Percentiles rank a stretch among this genome's conserved stretches.
These are phyloP conservation scores for Pythium utonaiense DNA, from an alignment of 352 stramenopile species.

Conservation along the genomic window DNA sequence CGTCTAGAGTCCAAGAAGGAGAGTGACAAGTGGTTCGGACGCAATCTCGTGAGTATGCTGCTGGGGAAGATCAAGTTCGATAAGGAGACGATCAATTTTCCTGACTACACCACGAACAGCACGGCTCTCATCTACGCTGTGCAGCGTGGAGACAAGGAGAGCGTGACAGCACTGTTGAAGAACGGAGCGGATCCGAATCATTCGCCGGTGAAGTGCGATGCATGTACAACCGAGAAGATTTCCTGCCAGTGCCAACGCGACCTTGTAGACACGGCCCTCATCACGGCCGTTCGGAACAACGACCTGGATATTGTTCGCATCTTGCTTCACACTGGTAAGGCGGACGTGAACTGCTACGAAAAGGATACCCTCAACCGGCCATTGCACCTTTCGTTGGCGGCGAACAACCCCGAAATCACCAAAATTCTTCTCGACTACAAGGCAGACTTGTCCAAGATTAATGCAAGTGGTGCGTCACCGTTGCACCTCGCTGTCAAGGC, in stretches of 20 bases:
- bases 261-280: conserved; percentile 42
- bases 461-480: conserved; percentile 33
- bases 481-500: conserved; percentile 47
- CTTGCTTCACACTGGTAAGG: conserved; percentile 38
- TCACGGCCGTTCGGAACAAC: conserved; percentile 36
- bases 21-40: conserved; percentile 45
- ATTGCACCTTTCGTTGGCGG: conserved; percentile 41
- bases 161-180: conserved; percentile 32
- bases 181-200: conserved; percentile 46
- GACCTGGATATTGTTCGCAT: conserved; percentile 30
- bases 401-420: conserved; percentile 42
- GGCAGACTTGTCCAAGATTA: conserved; percentile 40
- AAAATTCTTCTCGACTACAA: conserved; percentile 40
- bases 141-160: conserved; percentile 36
- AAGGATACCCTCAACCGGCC: conserved; percentile 38
- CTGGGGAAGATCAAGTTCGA: conserved; percentile 38
- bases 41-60: conserved; percentile 49
- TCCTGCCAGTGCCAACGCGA: conserved; percentile 40
- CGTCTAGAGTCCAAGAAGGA: conserved; percentile 26
- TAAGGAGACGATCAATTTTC: conserved; percentile 40
- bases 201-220: conserved; percentile 42
- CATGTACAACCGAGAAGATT: conserved; percentile 24
- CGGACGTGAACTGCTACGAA: conserved; percentile 37
- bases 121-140: conserved; percentile 62
- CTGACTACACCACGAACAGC: conserved; percentile 43